Base-by-base conservation (phyloP, 2,329 filamentous ascomycete genomes). In the Cercospora janseana region DNA sequence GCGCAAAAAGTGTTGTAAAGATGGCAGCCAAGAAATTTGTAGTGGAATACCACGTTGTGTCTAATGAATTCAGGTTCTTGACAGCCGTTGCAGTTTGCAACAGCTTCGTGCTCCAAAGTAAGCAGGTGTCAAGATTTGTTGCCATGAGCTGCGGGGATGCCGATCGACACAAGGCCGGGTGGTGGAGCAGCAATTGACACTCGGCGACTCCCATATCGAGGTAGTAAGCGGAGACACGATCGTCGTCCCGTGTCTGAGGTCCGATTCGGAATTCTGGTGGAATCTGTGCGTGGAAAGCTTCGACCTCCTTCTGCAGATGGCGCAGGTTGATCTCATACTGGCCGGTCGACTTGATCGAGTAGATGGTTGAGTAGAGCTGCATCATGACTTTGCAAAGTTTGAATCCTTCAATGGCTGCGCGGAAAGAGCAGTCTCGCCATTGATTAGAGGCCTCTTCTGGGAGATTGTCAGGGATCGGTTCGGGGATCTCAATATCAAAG, bases 41-140 rank as follows among this genome's bases (percentile, higher is more conserved):
- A 41, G 82, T 77, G 40, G 85, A 84, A 60, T 87, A 86, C 86
- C 87, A 91, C 1, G 86, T 88, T 1, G 85, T 87, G 62, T 92
- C 87, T 3, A 91, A 70, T 35, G 81, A 82, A 62, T 85, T 87
- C 50, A 83, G 73, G 58, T 76, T 77, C 51, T 80, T 78, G 40
- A 91, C 69, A 46, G 80, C 73, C 16, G 75, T 73, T 4, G 83
- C 79, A 20, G 78, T 75, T 16, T 75, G 72, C 2, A 91, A 72
- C 69, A 89, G 80, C 54, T 83, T 78, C 38, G 79, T 76, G 4
- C 85, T 79, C 7, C 81, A 80, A 41, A 83, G 78, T 26, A 88
- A 79, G 64, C 85, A 88, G 34, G 86, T 66, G 52, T 74, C 70
- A 3, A 75, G 60, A 32, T 75, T 76, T 4, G 67, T 79, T 34